Conservation (phyloP, 2,329 filamentous ascomycete genomes). For the Fusarium guadeloupense region DNA sequence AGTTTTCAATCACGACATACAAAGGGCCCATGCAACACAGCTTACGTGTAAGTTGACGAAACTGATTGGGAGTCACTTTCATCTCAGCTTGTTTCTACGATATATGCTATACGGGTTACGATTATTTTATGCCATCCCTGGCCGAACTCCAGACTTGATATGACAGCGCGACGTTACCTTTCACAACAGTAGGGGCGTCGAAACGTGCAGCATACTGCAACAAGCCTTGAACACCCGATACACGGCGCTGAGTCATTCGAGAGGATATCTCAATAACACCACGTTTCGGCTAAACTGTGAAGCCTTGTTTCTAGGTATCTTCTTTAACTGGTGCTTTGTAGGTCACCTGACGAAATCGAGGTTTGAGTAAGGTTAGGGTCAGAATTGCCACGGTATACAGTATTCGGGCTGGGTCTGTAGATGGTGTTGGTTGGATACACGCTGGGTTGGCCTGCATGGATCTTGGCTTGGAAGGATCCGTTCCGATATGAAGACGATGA, state of each 20-base stretch:
- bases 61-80: neutral
- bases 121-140: neutral
- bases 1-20: neutral
- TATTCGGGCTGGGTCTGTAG: neutral
- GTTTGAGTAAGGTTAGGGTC: neutral
- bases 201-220: slow-evolving; percentile 9
- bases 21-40: neutral
- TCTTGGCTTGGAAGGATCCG: neutral
- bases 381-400: neutral
- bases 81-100: neutral
- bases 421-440: neutral
- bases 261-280: neutral
- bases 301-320: neutral
- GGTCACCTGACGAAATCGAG: slow-evolving; percentile 1
- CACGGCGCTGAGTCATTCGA: slow-evolving; percentile 13
- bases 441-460: neutral
- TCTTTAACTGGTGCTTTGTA: slow-evolving; percentile 4
- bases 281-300: slow-evolving; percentile 26
- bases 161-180: neutral
- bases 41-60: neutral
- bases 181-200: neutral
- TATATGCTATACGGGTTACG: neutral
- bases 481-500: neutral
- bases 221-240: slow-evolving; percentile 14
- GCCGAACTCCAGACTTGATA: neutral